These are phyloP conservation scores for Solanum hybrid DNA, from an alignment of 305 asterid genomes.

Conservation along the genomic window DNA sequence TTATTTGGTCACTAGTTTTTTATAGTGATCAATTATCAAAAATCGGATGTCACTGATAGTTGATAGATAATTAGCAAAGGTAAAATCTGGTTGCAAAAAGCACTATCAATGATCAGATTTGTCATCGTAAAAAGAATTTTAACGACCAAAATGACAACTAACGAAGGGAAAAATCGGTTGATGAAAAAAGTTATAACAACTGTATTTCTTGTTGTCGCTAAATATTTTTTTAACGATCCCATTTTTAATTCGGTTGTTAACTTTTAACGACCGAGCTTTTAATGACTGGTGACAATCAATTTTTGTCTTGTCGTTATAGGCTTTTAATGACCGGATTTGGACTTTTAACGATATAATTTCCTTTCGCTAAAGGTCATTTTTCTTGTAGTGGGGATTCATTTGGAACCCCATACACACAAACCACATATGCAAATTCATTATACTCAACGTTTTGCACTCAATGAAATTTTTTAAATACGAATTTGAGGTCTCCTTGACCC, in stretches of 20 bases:
- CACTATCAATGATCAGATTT: not conserved
- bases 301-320: no score
- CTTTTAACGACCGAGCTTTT: no score
- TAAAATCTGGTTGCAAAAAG: not conserved
- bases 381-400: not conserved
- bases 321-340: no score
- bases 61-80: not conserved
- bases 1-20: no score
- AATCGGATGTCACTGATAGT: not conserved
- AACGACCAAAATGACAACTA: not conserved
- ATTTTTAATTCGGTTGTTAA: not conserved
- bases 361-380: no score
- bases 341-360: no score
- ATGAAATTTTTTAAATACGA: no score
- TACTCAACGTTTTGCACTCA: no score
- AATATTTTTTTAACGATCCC: not conserved
- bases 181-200: not conserved
- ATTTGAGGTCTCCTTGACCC: not conserved
- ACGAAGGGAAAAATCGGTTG: not conserved
- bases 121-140: not conserved
- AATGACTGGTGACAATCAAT: no score
- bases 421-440: not conserved
- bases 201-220: not conserved
- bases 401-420: not conserved
- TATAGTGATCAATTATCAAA: no score